Conservation (phyloP, 345 rosid genomes). For the Pistacia atlantica region DNA sequence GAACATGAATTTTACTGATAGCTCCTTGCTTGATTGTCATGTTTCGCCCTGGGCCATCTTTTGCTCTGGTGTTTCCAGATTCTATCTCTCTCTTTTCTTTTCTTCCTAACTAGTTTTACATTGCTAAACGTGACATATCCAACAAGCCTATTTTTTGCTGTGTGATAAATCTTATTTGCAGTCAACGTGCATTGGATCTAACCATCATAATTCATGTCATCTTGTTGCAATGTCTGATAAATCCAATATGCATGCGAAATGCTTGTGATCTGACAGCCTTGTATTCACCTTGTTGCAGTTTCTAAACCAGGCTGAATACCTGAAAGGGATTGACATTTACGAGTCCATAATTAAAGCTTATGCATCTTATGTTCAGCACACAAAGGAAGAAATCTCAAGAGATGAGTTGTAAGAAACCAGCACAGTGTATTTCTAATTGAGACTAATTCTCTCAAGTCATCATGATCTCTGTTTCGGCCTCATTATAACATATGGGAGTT, state of each 20-base stretch:
- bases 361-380: slow-evolving; percentile 44
- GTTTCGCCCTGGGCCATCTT: not conserved
- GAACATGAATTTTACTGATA: too few relatives aligned
- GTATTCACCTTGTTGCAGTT: slow-evolving; percentile 53
- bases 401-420: slow-evolving; percentile 64
- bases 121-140: not conserved
- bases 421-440: not conserved
- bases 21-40: not conserved
- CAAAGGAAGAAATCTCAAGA: slow-evolving; percentile 14
- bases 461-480: too few relatives aligned
- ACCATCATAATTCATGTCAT: not conserved
- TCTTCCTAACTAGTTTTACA: not conserved
- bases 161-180: not conserved
- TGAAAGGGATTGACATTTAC: slow-evolving; percentile 79
- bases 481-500: slow-evolving; percentile 6
- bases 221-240: slow-evolving; percentile 53
- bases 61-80: not conserved
- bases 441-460: too few relatives aligned
- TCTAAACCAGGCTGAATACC: slow-evolving; percentile 72
- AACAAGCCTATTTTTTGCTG: not conserved
- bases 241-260: not conserved
- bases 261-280: slow-evolving; percentile 12
- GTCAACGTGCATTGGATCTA: not conserved
- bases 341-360: slow-evolving; percentile 71
- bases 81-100: not conserved